A percentile compares a stretch with the other conserved stretches of the same genome.
These are phyloP conservation scores for Clarireedia hainanense DNA, from an alignment of 2,329 filamentous ascomycete species.

Conservation along the genomic window DNA sequence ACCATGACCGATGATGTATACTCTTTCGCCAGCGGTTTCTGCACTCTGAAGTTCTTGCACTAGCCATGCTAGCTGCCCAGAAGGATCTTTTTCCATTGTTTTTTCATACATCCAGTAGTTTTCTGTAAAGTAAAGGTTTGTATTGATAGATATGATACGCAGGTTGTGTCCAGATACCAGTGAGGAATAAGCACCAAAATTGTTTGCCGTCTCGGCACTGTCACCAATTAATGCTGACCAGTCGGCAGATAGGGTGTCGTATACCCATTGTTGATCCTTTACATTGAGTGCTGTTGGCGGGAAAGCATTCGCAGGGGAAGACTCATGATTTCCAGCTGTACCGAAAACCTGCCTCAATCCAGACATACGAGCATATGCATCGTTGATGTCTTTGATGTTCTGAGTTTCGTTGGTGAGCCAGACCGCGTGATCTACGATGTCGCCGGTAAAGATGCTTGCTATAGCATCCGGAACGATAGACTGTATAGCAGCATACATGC, in stretches of 20 bases:
- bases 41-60: conserved; percentile 32
- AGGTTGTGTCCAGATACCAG: conserved; percentile 27
- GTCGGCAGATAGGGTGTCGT: conserved; percentile 29
- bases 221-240: conserved; percentile 31
- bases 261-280: conserved; percentile 31
- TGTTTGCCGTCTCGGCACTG: conserved; percentile 21
- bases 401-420: conserved; percentile 29
- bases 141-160: conserved; percentile 36
- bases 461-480: conserved; percentile 22
- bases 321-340: conserved; percentile 35
- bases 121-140: conserved; percentile 34
- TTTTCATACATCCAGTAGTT: conserved; percentile 34
- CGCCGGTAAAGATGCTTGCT: conserved; percentile 35
- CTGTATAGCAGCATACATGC: conserved; percentile 33
- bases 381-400: conserved; percentile 30
- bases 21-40: conserved; percentile 31
- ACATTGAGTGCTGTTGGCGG: conserved; percentile 23
- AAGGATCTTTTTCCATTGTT: conserved; percentile 33
- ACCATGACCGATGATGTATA: conserved; percentile 31
- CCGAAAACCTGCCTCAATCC: conserved; percentile 30
- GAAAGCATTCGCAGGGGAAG: conserved; percentile 31
- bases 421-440: conserved; percentile 33
- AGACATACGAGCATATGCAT: conserved; percentile 30
- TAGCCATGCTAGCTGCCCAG: conserved; percentile 31
- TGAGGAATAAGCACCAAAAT: conserved; percentile 33